Evolutionary conservation across 2,329 filamentous ascomycete genomes (phyloP).

Genomic region (Fusarium incarnatum): DNA sequence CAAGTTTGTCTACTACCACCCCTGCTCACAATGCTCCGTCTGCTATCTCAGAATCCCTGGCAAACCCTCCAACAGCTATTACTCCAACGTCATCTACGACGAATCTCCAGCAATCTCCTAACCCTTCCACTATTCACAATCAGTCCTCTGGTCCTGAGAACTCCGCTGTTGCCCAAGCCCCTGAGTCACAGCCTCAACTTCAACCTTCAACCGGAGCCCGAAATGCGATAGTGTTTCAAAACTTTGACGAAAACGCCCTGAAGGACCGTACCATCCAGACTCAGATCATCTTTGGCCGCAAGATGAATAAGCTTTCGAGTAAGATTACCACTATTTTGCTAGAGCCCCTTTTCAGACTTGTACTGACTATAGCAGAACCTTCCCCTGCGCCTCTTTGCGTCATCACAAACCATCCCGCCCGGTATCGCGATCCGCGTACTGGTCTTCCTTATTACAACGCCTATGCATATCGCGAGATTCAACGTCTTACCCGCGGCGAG

Average conservation of each 20-base stretch:
- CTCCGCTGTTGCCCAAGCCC: conserved; percentile 22
- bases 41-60: neutral
- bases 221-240: conserved; percentile 69
- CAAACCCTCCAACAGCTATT: conserved; percentile 7
- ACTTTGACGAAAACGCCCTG: conserved; percentile 68
- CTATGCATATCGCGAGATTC: conserved; percentile 84
- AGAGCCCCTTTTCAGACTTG: neutral
- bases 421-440: conserved; percentile 86
- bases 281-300: conserved; percentile 68
- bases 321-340: conserved; percentile 44
- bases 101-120: conserved; percentile 19
- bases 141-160: conserved; percentile 23
- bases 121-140: conserved; percentile 6
- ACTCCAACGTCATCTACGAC: conserved; percentile 5
- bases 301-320: conserved; percentile 69
- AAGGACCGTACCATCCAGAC: conserved; percentile 68
- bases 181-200: conserved; percentile 42
- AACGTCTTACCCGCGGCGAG: conserved; percentile 76
- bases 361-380: conserved; percentile 56
- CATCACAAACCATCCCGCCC: conserved; percentile 84
- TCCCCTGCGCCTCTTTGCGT: conserved; percentile 72
- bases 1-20: conserved; percentile 20
- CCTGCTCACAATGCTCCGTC: conserved; percentile 35
- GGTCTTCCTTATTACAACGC: conserved; percentile 84
- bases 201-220: conserved; percentile 60